phyloP scores from a whole-genome alignment of 2,329 filamentous ascomycete genomes.

The Trichoderma semiorbis region DNA sequence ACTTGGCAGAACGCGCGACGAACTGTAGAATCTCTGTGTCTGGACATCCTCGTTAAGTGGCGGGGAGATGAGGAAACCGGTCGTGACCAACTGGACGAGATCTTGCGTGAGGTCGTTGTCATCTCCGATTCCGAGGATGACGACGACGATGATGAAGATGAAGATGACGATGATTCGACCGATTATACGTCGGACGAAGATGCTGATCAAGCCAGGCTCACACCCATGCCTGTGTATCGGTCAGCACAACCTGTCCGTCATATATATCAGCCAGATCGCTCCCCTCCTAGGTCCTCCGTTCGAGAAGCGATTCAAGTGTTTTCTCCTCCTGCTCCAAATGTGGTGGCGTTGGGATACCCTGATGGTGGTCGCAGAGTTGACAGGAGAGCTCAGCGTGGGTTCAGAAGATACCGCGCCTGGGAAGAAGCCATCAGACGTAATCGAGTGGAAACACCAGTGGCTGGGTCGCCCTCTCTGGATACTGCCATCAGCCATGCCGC shows the following conservation, averaged over 20 bases:
- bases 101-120: constrained; percentile 62
- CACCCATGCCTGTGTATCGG: constrained; percentile 11
- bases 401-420: constrained; percentile 47
- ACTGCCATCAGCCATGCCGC: constrained; percentile 4
- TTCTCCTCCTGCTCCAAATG: neutral
- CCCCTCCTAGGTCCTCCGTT: constrained; percentile 1
- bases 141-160: constrained; percentile 46
- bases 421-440: constrained; percentile 37
- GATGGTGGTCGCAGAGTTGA: constrained; percentile 21
- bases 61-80: constrained; percentile 67
- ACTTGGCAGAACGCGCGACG: constrained; percentile 58
- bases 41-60: constrained; percentile 68
- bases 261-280: neutral
- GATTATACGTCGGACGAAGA: constrained; percentile 29
- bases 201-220: constrained; percentile 20
- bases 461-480: neutral
- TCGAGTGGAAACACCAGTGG: constrained; percentile 20
- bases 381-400: constrained; percentile 42
- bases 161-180: constrained; percentile 40
- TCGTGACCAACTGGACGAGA: constrained; percentile 64
- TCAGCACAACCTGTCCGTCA: neutral
- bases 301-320: neutral
- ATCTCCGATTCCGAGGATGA: constrained; percentile 58
- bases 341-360: constrained; percentile 20
- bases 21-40: constrained; percentile 57